These are phyloP conservation scores for Pseudoturritis turrita DNA, from an alignment of 345 rosid species.

Conservation along the genomic window DNA sequence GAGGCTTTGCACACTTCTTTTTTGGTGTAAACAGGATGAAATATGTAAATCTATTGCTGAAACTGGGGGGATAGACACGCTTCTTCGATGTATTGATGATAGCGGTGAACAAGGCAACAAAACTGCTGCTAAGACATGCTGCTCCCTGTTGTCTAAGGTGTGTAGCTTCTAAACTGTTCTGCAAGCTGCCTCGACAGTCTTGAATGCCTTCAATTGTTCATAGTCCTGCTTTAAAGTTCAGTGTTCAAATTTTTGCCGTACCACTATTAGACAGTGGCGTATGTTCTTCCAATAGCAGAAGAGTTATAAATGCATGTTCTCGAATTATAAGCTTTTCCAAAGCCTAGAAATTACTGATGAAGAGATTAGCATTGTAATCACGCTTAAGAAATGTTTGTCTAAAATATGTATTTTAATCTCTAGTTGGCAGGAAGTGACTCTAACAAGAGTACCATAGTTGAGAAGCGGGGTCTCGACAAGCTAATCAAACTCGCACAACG, in stretches of 20 bases:
- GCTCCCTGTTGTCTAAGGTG: slow-evolving; percentile 85
- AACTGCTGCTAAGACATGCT: slow-evolving; percentile 61
- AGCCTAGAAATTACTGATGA: not conserved
- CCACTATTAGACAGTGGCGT: not conserved
- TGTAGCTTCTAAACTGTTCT: slow-evolving; percentile 5
- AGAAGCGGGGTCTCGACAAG: slow-evolving; percentile 66
- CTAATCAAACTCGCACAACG: slow-evolving; percentile 63
- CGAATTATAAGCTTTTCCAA: not conserved
- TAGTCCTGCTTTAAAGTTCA: not conserved
- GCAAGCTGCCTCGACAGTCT: not conserved
- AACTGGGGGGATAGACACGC: slow-evolving; percentile 74
- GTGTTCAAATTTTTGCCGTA: not conserved
- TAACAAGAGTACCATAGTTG: slow-evolving; percentile 72
- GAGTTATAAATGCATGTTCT: not conserved
- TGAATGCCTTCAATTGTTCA: not conserved
- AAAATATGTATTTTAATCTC: slow-evolving; percentile 19
- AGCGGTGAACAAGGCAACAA: slow-evolving; percentile 77
- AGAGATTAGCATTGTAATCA: not conserved
- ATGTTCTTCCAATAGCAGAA: not conserved
- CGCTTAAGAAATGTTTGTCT: slow-evolving; percentile 2
- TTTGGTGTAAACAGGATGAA: slow-evolving; percentile 50
- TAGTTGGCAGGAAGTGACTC: slow-evolving; percentile 96
- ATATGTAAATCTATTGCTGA: slow-evolving; percentile 89
- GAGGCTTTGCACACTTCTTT: not conserved
- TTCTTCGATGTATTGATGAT: slow-evolving; percentile 69